Percentiles rank a stretch among this genome's conserved stretches.
These are phyloP conservation scores for Phalaenopsis aphrodite DNA, from an alignment of 106 monocot species.

Conservation along the genomic window DNA sequence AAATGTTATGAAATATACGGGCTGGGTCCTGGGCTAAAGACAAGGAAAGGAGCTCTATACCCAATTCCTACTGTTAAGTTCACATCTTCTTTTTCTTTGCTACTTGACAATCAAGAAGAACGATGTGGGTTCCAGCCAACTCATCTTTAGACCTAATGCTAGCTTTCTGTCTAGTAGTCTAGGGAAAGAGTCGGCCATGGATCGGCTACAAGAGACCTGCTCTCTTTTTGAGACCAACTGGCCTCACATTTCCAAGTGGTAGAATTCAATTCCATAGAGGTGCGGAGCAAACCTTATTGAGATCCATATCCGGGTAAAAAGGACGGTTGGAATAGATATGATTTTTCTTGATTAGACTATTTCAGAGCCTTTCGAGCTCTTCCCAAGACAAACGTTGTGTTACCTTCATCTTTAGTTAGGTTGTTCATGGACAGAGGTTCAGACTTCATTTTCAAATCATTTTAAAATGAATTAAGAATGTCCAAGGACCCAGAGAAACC, in stretches of 20 bases:
- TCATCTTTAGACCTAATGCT: background rate
- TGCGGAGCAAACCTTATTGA: background rate
- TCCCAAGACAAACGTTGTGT: background rate
- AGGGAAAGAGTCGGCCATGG: no score
- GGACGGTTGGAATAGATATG: background rate
- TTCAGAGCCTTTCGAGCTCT: background rate
- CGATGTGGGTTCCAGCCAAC: background rate
- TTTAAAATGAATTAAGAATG: background rate
- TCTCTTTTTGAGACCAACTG: background rate
- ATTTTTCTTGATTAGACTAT: background rate
- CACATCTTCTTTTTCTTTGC: background rate
- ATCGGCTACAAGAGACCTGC: background rate
- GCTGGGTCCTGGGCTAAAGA: no score
- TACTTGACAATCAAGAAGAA: background rate
- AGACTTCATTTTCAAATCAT: no score
- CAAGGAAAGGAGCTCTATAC: no score
- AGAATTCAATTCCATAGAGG: slow-evolving; percentile 1
- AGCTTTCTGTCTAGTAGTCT: no score
- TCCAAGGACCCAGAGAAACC: background rate
- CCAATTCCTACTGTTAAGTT: no score
- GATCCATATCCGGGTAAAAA: background rate
- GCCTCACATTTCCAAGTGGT: slow-evolving; percentile 1
- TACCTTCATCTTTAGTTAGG: background rate
- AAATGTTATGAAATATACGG: no score
- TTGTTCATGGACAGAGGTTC: background rate